Conservation (phyloP, 208 protist genomes). For the Kentomonas sorsogonicus region DNA sequence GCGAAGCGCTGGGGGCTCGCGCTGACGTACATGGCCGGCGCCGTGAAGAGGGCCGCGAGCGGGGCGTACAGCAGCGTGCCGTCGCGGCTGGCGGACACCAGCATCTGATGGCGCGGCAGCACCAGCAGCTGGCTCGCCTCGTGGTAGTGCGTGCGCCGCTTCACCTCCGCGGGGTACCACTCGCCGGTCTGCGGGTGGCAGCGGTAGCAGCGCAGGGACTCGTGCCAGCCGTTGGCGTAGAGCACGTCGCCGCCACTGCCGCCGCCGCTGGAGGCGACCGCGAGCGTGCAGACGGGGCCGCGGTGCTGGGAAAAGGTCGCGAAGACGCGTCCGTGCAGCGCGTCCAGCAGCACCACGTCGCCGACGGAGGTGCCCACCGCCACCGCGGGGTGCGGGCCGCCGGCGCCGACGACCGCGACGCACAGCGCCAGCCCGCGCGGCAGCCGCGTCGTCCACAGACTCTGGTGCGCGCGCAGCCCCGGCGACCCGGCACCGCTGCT, state of each 20-base stretch:
- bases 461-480: conserved; percentile 51
- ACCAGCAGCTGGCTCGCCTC: conserved; percentile 66
- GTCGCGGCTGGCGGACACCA: conserved; percentile 78
- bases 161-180: conserved; percentile 85
- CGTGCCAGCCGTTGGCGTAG: conserved; percentile 85
- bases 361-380: conserved; percentile 79
- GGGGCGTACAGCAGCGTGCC: conserved; percentile 75
- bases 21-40: conserved; percentile 68
- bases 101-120: conserved; percentile 37
- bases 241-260: conserved; percentile 33
- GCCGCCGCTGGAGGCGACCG: no score
- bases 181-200: conserved; percentile 23
- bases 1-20: conserved; percentile 67
- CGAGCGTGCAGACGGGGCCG: conserved; percentile 67
- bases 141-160: conserved; percentile 88
- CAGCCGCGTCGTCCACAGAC: conserved; percentile 65
- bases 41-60: conserved; percentile 44
- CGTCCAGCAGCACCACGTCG: conserved; percentile 78
- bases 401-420: conserved; percentile 35
- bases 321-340: conserved; percentile 49
- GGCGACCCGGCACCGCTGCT: conserved; percentile 15
- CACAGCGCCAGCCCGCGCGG: conserved; percentile 74
- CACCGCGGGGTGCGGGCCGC: conserved; percentile 30
- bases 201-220: conserved; percentile 62
- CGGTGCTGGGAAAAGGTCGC: conserved; percentile 80